A percentile compares a stretch with the other conserved stretches of the same genome.
Conservation (phyloP, 441 rosid genomes). For the Erysimum pusillum region DNA sequence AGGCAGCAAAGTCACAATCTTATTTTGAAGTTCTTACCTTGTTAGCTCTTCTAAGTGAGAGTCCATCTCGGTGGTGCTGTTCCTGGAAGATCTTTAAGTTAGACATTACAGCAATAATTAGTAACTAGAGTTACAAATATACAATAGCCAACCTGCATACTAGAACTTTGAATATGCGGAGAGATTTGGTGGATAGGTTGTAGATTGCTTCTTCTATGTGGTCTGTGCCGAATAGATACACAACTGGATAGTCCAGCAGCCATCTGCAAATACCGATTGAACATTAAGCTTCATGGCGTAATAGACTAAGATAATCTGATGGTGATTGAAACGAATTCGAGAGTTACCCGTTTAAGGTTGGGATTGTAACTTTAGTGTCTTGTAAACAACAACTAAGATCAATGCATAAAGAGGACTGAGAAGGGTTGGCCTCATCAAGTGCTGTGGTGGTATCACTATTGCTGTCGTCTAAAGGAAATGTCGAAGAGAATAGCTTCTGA, state of each 20-base stretch:
- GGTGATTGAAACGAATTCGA: slow-evolving; percentile 8
- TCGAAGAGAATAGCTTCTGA: slow-evolving; percentile 65
- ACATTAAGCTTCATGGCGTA: slow-evolving; percentile 19
- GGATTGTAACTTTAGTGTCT: slow-evolving; percentile 78
- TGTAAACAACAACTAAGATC: slow-evolving; percentile 85
- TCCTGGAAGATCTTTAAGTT: slow-evolving; percentile 53
- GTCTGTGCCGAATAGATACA: slow-evolving; percentile 86
- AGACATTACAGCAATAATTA: slow-evolving; percentile 25
- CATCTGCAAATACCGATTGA: slow-evolving; percentile 60
- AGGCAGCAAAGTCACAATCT: slow-evolving; percentile 4
- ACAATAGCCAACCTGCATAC: slow-evolving; percentile 65
- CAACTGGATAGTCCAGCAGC: slow-evolving; percentile 93
- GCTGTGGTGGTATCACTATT: slow-evolving; percentile 41
- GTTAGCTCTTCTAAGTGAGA: slow-evolving; percentile 67
- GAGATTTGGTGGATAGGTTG: slow-evolving; percentile 88
- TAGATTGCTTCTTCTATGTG: slow-evolving; percentile 80
- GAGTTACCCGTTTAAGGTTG: slow-evolving; percentile 87
- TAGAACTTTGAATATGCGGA: slow-evolving; percentile 73
- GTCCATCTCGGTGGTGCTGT: slow-evolving; percentile 40
- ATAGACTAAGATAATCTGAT: not conserved
- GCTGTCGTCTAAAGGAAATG: slow-evolving; percentile 55
- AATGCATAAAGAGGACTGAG: slow-evolving; percentile 58
- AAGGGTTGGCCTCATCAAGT: slow-evolving; percentile 47
- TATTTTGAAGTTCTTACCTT: slow-evolving; percentile 58
- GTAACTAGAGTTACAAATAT: slow-evolving; percentile 5